Evolutionary conservation across 2,329 filamentous ascomycete species (phyloP), one percentile per base, ranked within the genome.

Genomic region (Lomentospora prolificans): DNA sequence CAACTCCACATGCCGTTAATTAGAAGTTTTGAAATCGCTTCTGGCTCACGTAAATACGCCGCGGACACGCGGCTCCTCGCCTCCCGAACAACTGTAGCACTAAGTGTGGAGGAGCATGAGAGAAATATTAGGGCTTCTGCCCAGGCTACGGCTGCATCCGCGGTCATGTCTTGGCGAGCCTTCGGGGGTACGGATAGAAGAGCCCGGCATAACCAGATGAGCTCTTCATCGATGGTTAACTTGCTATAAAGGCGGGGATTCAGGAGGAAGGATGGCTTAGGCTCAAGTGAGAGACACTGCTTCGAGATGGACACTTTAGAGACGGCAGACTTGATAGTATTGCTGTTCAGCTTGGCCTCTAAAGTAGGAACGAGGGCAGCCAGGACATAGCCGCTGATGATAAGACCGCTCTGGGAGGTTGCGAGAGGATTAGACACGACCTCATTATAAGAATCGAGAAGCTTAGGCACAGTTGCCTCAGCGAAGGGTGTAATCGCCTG

Each of bases 161-260:
- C 71, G 5, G 67, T 63, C 3, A 73, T 67, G 10, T 76, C 71
- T 27, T 79, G 73, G 10, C 73, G 70, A 3, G 90, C 67, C 17
- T 76, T 73, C 14, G 75, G 67, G 14, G 84, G 78, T 14, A 86
- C 71, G 25, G 84, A 79, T 14, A 79, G 73, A 51, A 97, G 73
- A 28, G 90, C 86, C 60, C 83, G 81, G 44, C 85, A 74, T 53
- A 89, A 79, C 89, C 94, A 96, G 55, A 74, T 75, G 19, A 90
- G 74, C 63, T 99, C 94, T 55, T 91, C 87, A 56, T 86, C 83
- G 0, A 76, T 72, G 2, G 79, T 77, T 24, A 96, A 65, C 65
- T 96, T 96, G 36, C 85, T 84, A 70, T 94, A 97, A 4, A 96
- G 82, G 59, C 88, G 86, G 31, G 87, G 80, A 64, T 89, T 96